These are phyloP conservation scores for Xylaria sp. DNA, from an alignment of 2,329 filamentous ascomycete genomes.

Conservation along the genomic window DNA sequence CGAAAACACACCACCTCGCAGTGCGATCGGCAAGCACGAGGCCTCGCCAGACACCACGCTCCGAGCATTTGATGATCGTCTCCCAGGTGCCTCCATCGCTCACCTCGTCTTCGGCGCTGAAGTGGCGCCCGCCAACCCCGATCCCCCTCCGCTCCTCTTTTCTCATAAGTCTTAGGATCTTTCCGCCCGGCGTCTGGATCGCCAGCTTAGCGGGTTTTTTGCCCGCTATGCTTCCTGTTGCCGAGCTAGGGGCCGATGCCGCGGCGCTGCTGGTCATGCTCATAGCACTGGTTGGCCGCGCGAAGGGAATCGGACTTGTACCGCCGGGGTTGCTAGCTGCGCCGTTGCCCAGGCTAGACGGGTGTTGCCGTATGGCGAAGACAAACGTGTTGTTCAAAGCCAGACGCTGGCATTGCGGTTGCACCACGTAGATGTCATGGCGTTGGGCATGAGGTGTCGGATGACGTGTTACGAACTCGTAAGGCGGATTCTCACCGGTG, in stretches of 20 bases:
- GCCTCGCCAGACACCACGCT: constrained; percentile 80
- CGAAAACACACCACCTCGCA: constrained; percentile 90
- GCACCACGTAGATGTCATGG: constrained; percentile 95
- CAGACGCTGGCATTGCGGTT: constrained; percentile 88
- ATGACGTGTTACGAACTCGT: constrained; percentile 90
- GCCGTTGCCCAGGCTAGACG: constrained; percentile 54
- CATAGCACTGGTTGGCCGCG: constrained; percentile 66
- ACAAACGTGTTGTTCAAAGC: constrained; percentile 98
- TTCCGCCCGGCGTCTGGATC: constrained; percentile 91
- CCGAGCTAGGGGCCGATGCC: constrained; percentile 61
- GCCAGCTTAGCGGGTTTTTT: constrained; percentile 94
- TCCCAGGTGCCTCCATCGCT: constrained; percentile 82
- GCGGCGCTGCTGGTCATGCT: constrained; percentile 66
- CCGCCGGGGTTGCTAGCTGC: constrained; percentile 52
- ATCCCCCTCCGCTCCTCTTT: constrained; percentile 69
- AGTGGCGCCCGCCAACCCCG: constrained; percentile 49
- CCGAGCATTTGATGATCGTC: constrained; percentile 88
- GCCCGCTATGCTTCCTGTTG: constrained; percentile 56
- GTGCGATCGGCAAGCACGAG: constrained; percentile 83
- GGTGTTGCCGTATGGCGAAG: constrained; percentile 92
- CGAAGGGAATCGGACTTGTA: constrained; percentile 65
- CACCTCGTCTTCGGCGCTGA: constrained; percentile 58
- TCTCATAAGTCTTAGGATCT: constrained; percentile 86
- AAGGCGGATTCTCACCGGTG: constrained; percentile 88
- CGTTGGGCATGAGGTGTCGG: constrained; percentile 97